Base-by-base conservation (phyloP, 1,284 basidiomycete genomes). In the Rhodotorula sp. region DNA sequence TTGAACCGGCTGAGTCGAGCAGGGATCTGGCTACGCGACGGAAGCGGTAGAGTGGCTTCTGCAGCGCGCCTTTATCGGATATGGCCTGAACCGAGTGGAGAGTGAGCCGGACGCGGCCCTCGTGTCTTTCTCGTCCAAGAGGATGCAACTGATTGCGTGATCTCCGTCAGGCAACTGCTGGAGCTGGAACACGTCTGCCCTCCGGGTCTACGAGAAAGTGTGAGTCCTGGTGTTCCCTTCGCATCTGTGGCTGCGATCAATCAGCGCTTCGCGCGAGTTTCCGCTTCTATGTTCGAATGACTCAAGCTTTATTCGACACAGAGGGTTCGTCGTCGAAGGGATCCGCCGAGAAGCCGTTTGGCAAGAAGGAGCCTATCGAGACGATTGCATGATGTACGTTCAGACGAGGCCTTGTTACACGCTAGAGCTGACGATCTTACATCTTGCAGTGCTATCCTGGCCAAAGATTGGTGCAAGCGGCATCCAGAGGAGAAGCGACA, bases 1-100 rank as follows among this genome's bases (percentile, higher is more conserved):
- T 44, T 17, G 48, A 49, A 5, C 45, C 20, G 33, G 24, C 20
- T 17, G 20, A n/a, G 26, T 6, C 46, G 17, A 33, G 45, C 62
- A 65, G 64, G 60, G 65, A 17, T 55, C 61, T 4, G 60, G 65
- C 2, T 66, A 48, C 18, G 65, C 65, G 24, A 45, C 42, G 0
- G 60, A 67, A 46, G 66, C 66, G 18, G 10, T 67, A 17, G 60
- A 62, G 26, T 67, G 66, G 66, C 29, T 67, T 0, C 54, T 67
- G 46, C 60, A 62, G 22, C 51, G 60, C n/a, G 66, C 66, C 14
- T 67, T 62, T 48, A 18, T 67, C 17, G 29, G 53, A 3, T 61
- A n/a, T 14, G 46, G 60, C 1, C 49, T 62, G 20, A 30, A 67
- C 26, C 37, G 54, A 0, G 30, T 67, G 3, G 59, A 62, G 18